Evolutionary conservation across 257 asterid species (phyloP), one percentile per base, ranked within the genome.

Genomic region (Gentiana macrophylla): DNA sequence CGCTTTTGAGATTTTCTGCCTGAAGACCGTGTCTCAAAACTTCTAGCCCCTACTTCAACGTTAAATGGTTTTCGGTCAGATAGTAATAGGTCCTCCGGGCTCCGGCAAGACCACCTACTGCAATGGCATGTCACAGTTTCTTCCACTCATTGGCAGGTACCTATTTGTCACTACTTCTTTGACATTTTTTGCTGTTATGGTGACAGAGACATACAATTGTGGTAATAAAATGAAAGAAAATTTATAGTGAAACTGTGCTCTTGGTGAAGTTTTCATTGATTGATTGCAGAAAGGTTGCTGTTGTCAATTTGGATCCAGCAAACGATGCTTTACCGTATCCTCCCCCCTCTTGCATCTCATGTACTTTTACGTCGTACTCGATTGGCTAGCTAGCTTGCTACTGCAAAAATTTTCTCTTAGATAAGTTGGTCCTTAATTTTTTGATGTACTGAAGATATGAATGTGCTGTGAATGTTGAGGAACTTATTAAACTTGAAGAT

Each of bases 91-190:
- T 2, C 99, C 97, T 4, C 97, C 99, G 53, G 98, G 97, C 72
- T 92, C 97, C 12, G 98, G 99, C 68, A 85, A 88, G 81, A 92
- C 95, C 34, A 92, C 99, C 63, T 88, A 83, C 75, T 85, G 97
- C 89, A 85, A 92, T 52, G 99, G 97, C 78, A 83, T 92, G 95
- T 92, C 99, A 67, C 99, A 92, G 53, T 92, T 92, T 63, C 99
- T 92, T 33, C 47, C 2, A 3, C 97, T 92, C 67, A 72, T 88
- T 32, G 95, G 99, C 72, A 71, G 99, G 99, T 85, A 79, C 55
- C 4, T 3, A 24, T 51, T 51, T 59, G 6, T 56, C 35, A 11
- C 64, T 41, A 52, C 56, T 24, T 46, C 12, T 5, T 13, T n/a
- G 8, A 4, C n/a, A 5, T n/a, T 54, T 37, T 36, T 55, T 15